Evolutionary conservation across 2,329 filamentous ascomycete species (phyloP).

Genomic region (Graphiopsis chlorocephala): DNA sequence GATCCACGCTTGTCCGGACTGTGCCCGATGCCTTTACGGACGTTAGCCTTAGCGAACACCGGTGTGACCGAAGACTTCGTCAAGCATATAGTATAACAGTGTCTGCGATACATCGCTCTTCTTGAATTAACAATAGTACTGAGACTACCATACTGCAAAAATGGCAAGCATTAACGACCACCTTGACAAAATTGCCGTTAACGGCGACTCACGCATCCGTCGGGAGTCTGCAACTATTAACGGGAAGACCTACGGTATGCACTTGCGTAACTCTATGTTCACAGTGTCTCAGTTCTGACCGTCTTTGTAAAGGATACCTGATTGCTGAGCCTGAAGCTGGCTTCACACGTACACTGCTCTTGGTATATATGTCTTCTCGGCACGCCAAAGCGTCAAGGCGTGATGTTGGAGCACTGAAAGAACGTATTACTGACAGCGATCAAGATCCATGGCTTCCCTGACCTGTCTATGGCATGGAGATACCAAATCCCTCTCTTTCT

Average conservation of each 20-base stretch:
- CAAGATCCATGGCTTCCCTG: conserved; percentile 67
- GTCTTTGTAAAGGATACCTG: neutral
- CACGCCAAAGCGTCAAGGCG: neutral
- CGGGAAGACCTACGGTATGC: conserved; percentile 5
- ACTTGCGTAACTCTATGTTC: neutral
- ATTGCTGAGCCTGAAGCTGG: conserved; percentile 2
- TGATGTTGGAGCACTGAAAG: neutral
- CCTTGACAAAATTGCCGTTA: conserved; percentile 1
- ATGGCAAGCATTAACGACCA: conserved; percentile 9
- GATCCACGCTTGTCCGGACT: neutral
- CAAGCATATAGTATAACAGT: neutral
- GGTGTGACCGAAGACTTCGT: neutral
- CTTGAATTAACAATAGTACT: neutral
- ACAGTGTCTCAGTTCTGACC: neutral
- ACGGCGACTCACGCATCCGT: neutral
- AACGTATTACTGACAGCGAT: neutral
- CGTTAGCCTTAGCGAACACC: neutral
- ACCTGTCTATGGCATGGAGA: conserved; percentile 81
- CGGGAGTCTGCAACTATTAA: neutral
- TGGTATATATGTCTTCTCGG: neutral
- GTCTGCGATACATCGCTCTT: neutral
- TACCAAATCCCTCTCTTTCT: conserved; percentile 79
- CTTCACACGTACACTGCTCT: neutral
- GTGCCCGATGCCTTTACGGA: neutral
- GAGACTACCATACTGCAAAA: too few species aligned